A percentile compares a stretch with the other conserved stretches of the same genome.
Conservation (phyloP, 371 early-diverging fungal genomes). For the Encephalitozoon hellem region DNA sequence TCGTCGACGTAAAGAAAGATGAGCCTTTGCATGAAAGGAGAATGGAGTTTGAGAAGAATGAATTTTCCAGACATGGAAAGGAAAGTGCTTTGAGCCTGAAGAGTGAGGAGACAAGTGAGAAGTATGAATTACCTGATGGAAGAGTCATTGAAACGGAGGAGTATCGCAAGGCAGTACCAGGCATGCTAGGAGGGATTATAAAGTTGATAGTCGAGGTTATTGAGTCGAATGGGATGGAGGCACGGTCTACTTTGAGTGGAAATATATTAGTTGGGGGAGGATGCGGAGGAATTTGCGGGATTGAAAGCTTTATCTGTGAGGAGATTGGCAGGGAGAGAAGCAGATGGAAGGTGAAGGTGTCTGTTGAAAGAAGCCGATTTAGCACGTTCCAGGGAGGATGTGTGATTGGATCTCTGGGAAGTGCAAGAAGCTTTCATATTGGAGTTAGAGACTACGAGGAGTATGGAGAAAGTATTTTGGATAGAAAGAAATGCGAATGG, state of each 20-base stretch:
- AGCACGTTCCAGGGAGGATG: conserved; percentile 46
- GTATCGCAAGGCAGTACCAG: not conserved
- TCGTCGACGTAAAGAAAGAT: no score
- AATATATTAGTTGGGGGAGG: not conserved
- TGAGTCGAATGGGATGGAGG: not conserved
- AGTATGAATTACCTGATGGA: not conserved
- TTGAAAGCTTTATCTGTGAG: not conserved
- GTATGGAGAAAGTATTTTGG: conserved; percentile 28
- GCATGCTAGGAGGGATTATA: not conserved
- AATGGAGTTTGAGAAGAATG: not conserved
- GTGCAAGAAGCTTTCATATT: conserved; percentile 37
- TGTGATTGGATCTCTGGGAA: conserved; percentile 33
- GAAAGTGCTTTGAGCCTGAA: not conserved
- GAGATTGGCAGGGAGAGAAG: conserved; percentile 17
- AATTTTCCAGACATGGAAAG: not conserved
- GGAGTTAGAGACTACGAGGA: conserved; percentile 40
- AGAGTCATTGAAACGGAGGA: not conserved
- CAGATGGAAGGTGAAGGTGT: conserved; percentile 19
- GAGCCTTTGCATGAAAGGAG: not conserved
- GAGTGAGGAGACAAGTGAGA: not conserved
- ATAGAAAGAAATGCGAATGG: conserved; percentile 42
- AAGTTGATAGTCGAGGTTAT: not conserved
- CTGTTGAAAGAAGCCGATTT: conserved; percentile 35
- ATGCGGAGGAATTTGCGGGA: not conserved
- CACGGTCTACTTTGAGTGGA: not conserved